Percentiles rank a stretch among this genome's conserved stretches.
Conservation (phyloP, 2,329 filamentous ascomycete species). For the Penicillium polonicum region DNA sequence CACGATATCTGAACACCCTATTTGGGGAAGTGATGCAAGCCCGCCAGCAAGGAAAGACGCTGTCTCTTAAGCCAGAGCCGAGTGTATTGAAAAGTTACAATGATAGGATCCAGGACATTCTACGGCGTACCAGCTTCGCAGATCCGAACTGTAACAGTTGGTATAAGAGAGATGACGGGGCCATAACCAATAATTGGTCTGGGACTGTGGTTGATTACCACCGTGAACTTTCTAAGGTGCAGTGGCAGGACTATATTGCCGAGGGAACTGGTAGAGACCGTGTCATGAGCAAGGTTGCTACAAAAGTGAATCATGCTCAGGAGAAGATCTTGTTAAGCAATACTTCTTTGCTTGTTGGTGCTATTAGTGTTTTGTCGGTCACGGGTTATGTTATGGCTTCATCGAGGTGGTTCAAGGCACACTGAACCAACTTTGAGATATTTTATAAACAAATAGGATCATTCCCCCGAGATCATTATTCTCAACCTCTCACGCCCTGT, state of each 20-base stretch:
- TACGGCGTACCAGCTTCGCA: slow-evolving; percentile 51
- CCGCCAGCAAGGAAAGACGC: slow-evolving; percentile 36
- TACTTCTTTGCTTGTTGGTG: slow-evolving; percentile 60
- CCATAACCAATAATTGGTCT: slow-evolving; percentile 59
- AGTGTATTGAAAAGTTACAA: slow-evolving; percentile 47
- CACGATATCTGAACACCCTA: slow-evolving; percentile 53
- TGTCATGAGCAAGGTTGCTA: slow-evolving; percentile 27
- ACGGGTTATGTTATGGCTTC: slow-evolving; percentile 16
- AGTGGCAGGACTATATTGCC: slow-evolving; percentile 33
- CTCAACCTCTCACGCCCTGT: background rate
- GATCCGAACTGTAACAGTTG: slow-evolving; percentile 56
- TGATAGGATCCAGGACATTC: slow-evolving; percentile 44
- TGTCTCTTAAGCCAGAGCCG: slow-evolving; percentile 49
- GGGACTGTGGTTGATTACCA: slow-evolving; percentile 58
- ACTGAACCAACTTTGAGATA: background rate
- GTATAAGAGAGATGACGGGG: slow-evolving; percentile 56
- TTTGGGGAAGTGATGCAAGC: slow-evolving; percentile 52
- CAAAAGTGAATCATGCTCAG: slow-evolving; percentile 32
- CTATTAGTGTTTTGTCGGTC: slow-evolving; percentile 68
- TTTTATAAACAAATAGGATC: background rate
- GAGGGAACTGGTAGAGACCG: slow-evolving; percentile 27
- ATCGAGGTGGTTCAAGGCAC: slow-evolving; percentile 1
- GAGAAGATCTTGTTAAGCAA: slow-evolving; percentile 39
- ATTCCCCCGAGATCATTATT: background rate
- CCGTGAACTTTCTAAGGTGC: slow-evolving; percentile 34